Conservation (phyloP, 768 basidiomycete genomes). For the Suillus plorans region DNA sequence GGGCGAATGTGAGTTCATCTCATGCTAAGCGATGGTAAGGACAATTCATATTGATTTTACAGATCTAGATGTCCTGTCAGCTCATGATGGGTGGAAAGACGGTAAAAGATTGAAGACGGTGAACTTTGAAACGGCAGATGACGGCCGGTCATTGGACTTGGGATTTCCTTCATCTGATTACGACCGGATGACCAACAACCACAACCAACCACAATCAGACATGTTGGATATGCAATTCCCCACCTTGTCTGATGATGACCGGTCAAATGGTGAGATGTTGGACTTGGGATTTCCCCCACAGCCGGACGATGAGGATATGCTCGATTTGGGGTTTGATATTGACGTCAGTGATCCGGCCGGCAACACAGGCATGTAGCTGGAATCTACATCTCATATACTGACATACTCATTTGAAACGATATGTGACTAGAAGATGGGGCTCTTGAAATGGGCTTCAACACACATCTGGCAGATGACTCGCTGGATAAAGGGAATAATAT, state of each 20-base stretch:
- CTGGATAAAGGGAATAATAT: not conserved
- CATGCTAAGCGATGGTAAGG: not conserved
- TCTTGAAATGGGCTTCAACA: not conserved
- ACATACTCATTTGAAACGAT: too few species aligned
- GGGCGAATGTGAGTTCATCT: not conserved
- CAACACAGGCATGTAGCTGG: not conserved
- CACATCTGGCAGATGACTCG: too few species aligned
- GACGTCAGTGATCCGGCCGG: not conserved
- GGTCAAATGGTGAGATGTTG: not conserved
- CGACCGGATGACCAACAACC: not conserved
- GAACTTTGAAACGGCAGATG: not conserved
- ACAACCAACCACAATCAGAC: not conserved
- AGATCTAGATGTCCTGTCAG: not conserved
- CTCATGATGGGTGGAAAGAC: not conserved
- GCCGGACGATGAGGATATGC: not conserved
- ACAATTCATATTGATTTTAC: not conserved
- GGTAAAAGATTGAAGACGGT: not conserved
- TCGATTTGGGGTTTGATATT: not conserved
- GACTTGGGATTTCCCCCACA: not conserved
- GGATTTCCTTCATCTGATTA: not conserved
- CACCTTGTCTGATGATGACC: not conserved
- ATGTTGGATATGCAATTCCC: not conserved
- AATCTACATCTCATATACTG: too few species aligned
- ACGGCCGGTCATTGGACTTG: not conserved
- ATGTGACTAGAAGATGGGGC: not conserved